Base-by-base conservation (phyloP, 2,329 filamentous ascomycete species). In the Diplodia corticola region DNA sequence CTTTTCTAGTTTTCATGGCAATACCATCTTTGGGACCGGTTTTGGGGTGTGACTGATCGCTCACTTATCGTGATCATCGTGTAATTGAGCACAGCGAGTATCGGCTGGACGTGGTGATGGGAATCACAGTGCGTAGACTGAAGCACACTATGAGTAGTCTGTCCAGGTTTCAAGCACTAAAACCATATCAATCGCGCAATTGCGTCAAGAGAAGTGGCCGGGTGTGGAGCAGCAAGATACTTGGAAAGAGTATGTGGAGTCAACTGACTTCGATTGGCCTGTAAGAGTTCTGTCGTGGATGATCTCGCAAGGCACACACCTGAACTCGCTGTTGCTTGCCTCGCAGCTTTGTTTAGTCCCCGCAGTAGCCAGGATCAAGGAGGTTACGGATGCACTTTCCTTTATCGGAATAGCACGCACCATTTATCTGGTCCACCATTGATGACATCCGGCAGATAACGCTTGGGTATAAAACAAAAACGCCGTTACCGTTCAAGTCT, bases 1-100 rank as follows among this genome's bases (percentile, higher is more conserved):
- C 49, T 61, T 50, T 61, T 22, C n/a, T 61, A 61, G 57, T n/a
- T 61, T 61, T 35, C 13, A 28, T 30, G 44, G 26, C 24, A 61
- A 61, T 44, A 61, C 26, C 40, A 44, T 44, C 40, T n/a, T 20
- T 44, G 40, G 40, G 40, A 44, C 17, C 40, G 57, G 57, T 49
- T 59, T 12, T 49, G 57, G 20, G 40, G 33, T 35, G 15, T 37
- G n/a, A 10, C 17, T 44, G 20, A 37, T 61, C 15, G 17, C 57
- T 37, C 44, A 30, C 40, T 50, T 48, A 15, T 26, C 22, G 44
- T 24, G 40, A 44, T 20, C 15, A 2, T n/a, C 3, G 22, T 49
- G 20, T 15, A 9, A 35, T 44, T 35, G n/a, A 35, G 20, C 10
- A 26, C n/a, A 49, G 26, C 17, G 33, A 17, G 54, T 15, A 20